Conservation (phyloP, 768 basidiomycete genomes). For the Lactarius trivialis region DNA sequence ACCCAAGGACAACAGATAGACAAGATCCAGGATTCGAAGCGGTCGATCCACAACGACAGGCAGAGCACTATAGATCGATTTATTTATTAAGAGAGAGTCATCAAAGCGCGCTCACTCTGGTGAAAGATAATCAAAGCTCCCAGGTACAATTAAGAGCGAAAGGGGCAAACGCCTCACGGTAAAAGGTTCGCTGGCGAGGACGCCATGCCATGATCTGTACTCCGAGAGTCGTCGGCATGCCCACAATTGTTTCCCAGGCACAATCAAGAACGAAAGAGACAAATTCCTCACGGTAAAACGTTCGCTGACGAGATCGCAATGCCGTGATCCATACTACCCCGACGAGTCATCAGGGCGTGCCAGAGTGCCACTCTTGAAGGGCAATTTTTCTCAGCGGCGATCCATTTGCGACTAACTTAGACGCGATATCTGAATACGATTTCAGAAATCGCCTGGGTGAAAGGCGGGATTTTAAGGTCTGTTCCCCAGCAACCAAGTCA, state of each 20-base stretch:
- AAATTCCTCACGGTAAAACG: background rate
- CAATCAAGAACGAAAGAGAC: background rate
- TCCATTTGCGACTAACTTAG: too few relatives aligned
- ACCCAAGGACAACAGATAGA: background rate
- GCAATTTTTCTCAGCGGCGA: too few relatives aligned
- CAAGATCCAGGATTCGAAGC: background rate
- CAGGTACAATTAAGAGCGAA: background rate
- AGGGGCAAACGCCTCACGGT: background rate
- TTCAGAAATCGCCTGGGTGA: conserved; percentile 87
- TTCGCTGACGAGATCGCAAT: background rate
- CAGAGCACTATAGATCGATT: background rate
- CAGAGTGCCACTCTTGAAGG: too few relatives aligned
- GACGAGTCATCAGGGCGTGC: too few relatives aligned
- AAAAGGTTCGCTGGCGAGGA: conserved; percentile 13
- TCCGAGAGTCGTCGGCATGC: too few relatives aligned
- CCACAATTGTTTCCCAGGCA: too few relatives aligned
- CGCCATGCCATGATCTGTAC: background rate
- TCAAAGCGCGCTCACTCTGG: background rate
- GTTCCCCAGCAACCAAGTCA: conserved; percentile 9
- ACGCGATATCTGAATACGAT: too few relatives aligned
- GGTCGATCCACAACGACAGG: background rate
- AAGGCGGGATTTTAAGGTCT: conserved; percentile 95
- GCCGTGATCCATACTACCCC: background rate
- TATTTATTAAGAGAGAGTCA: too few relatives aligned
- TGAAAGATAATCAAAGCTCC: background rate